A percentile compares a stretch with the other conserved stretches of the same genome.
Evolutionary conservation across 495 filamentous ascomycete species (phyloP).

Genomic region (Xylaria palmicola): DNA sequence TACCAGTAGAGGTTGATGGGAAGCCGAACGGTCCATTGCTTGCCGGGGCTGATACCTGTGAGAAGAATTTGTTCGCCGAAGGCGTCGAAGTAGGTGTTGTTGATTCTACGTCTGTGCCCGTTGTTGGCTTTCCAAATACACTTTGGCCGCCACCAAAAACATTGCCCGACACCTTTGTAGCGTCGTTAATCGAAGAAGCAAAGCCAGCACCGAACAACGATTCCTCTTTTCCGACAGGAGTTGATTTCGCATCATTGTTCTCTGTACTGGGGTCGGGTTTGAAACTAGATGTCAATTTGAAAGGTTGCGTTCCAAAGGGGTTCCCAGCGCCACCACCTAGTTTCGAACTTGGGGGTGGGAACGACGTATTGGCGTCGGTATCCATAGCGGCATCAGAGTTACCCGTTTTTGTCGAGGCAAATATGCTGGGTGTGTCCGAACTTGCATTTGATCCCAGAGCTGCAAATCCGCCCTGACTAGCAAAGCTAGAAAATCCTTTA

Average conservation of each 20-base stretch:
- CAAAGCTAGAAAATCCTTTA: conserved; percentile 61
- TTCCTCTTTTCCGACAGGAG: conserved; percentile 35
- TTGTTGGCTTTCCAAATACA: conserved; percentile 29
- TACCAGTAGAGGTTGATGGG: conserved; percentile 13
- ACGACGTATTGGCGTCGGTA: conserved; percentile 36
- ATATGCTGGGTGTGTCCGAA: conserved; percentile 42
- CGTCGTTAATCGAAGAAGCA: conserved; percentile 47
- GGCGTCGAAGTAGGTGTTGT: conserved; percentile 59
- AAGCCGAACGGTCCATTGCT: conserved; percentile 22
- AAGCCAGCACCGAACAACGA: conserved; percentile 61
- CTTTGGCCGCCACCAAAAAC: conserved; percentile 21
- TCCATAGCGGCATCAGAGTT: conserved; percentile 42
- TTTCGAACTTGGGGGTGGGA: conserved; percentile 45
- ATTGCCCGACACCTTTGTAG: conserved; percentile 36
- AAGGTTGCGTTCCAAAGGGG: conserved; percentile 59
- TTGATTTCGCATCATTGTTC: conserved; percentile 55
- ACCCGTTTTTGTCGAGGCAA: conserved; percentile 47
- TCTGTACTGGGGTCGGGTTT: conserved; percentile 68
- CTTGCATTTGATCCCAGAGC: conserved; percentile 35
- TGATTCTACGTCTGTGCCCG: conserved; percentile 39
- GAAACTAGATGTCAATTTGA: conserved; percentile 77
- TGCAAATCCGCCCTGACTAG: conserved; percentile 57
- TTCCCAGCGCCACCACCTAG: conserved; percentile 36
- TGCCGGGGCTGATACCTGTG: conserved; percentile 14
- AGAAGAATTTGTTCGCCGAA: conserved; percentile 46